A percentile compares a stretch with the other conserved stretches of the same genome.
Evolutionary conservation across 75 land plant genomes (phyloP).

Genomic region (Pseudotsuga menziesii): DNA sequence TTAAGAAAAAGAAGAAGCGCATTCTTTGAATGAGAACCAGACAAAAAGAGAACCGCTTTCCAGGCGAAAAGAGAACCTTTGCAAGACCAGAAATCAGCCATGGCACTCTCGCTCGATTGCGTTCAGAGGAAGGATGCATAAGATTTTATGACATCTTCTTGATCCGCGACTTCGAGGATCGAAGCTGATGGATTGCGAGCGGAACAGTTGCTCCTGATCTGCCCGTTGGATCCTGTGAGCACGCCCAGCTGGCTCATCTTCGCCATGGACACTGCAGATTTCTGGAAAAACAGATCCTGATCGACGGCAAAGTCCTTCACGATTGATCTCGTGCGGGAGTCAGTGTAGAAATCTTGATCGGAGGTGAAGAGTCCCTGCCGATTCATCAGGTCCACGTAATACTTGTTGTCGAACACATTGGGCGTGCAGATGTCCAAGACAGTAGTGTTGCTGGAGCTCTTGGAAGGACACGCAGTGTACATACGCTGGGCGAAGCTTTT

Average conservation of each 20-base stretch:
- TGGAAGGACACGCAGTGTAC: neutral
- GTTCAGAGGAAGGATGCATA: too few relatives aligned
- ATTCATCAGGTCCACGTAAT: constrained; percentile 51
- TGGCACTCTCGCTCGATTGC: too few relatives aligned
- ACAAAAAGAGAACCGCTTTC: too few relatives aligned
- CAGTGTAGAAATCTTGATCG: constrained; percentile 51
- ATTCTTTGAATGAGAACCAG: too few relatives aligned
- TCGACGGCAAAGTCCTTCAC: constrained; percentile 43
- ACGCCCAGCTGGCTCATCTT: constrained; percentile 1
- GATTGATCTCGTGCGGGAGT: constrained; percentile 24
- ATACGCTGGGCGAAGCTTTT: neutral
- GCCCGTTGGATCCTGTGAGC: neutral
- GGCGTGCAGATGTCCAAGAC: constrained; percentile 36
- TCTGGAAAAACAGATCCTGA: constrained; percentile 31
- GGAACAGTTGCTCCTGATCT: neutral
- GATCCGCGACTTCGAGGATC: too few relatives aligned
- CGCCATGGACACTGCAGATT: neutral
- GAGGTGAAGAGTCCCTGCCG: constrained; percentile 57
- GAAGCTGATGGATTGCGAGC: neutral
- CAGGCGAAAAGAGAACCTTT: too few relatives aligned
- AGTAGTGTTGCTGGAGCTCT: neutral
- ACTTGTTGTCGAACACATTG: constrained; percentile 63
- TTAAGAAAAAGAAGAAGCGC: too few relatives aligned
- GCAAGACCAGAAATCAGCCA: too few relatives aligned
- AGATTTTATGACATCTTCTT: too few relatives aligned